A percentile compares a stretch with the other conserved stretches of the same genome.
phyloP scores from a whole-genome alignment of 371 early-diverging fungal genomes.

The Mortierella sp. region DNA sequence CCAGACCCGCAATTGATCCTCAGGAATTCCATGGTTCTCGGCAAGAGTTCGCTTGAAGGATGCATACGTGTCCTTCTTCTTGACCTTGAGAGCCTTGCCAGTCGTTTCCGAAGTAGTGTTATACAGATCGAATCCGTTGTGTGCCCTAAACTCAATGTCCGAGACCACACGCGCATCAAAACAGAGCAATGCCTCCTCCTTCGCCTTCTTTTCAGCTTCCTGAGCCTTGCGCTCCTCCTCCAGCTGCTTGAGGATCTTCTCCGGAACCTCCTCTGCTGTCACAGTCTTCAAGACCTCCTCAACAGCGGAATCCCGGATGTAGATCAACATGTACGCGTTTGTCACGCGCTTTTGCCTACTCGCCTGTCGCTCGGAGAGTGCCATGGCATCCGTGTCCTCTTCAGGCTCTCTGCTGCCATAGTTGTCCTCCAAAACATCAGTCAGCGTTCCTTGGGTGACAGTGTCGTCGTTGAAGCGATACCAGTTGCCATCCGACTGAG shows the following conservation, averaged over 20 bases:
- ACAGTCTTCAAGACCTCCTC: slow-evolving; percentile 83
- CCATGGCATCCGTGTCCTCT: slow-evolving; percentile 62
- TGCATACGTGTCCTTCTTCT: slow-evolving; percentile 68
- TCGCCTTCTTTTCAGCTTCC: slow-evolving; percentile 40
- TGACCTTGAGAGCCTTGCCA: slow-evolving; percentile 64
- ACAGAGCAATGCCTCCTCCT: slow-evolving; percentile 43
- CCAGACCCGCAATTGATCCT: slow-evolving; percentile 87
- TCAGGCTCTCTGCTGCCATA: slow-evolving; percentile 84
- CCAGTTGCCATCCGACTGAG: slow-evolving; percentile 86
- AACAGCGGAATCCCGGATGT: slow-evolving; percentile 84
- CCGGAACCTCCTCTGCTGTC: slow-evolving; percentile 80
- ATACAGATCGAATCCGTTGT: slow-evolving; percentile 89
- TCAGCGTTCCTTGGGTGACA: slow-evolving; percentile 87
- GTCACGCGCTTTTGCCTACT: slow-evolving; percentile 81
- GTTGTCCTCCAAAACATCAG: slow-evolving; percentile 96
- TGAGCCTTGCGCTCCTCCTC: slow-evolving; percentile 30
- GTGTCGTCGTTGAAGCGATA: slow-evolving; percentile 98
- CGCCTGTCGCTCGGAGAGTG: slow-evolving; percentile 43
- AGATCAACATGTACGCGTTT: slow-evolving; percentile 98
- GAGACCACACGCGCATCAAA: slow-evolving; percentile 56
- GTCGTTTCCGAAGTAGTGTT: slow-evolving; percentile 66
- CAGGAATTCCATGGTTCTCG: slow-evolving; percentile 62
- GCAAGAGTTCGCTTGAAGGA: slow-evolving; percentile 68
- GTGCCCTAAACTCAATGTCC: slow-evolving; percentile 70
- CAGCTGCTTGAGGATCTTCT: slow-evolving; percentile 75